Percentiles rank a stretch among this genome's conserved stretches.
Evolutionary conservation across 306 rosid species (phyloP).

Genomic region (Bauhinia variegata): DNA sequence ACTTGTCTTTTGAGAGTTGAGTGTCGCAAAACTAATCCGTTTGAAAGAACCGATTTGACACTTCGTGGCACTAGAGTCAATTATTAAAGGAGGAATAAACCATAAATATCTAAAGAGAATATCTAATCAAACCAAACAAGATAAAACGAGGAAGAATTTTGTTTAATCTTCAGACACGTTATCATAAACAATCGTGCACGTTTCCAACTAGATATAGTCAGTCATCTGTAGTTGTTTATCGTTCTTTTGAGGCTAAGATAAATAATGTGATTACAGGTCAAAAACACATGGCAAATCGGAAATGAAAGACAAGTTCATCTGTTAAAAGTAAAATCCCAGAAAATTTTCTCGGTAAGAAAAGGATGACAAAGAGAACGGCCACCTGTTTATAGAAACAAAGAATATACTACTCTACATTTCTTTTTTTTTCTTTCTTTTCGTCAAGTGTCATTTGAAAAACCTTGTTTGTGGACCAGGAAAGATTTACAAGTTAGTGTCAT

Average conservation of each 20-base stretch:
- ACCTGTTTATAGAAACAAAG: neutral
- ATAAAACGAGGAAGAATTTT: too few species aligned
- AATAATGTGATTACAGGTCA: neutral
- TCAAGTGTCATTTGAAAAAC: conserved; percentile 32
- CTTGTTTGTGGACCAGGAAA: conserved; percentile 8
- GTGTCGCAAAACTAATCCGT: too few species aligned
- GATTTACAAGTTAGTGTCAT: conserved; percentile 53
- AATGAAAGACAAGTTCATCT: conserved; percentile 2
- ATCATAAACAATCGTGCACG: too few species aligned
- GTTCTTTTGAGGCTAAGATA: neutral
- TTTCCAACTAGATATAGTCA: too few species aligned
- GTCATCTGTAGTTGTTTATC: neutral
- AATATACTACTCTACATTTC: conserved; percentile 38
- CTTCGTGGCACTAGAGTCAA: too few species aligned
- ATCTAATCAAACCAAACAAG: too few species aligned
- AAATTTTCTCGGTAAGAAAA: conserved; percentile 32
- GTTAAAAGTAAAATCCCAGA: conserved; percentile 34
- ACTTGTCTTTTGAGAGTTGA: too few species aligned
- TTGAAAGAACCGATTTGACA: too few species aligned
- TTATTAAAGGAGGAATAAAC: too few species aligned
- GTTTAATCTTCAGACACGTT: too few species aligned
- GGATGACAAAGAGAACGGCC: neutral
- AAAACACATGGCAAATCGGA: neutral
- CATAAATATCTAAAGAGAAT: too few species aligned
- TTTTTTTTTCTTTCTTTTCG: too few species aligned